Base-by-base conservation (phyloP, 129 eudicot species). In the Saposhnikovia divaricata region DNA sequence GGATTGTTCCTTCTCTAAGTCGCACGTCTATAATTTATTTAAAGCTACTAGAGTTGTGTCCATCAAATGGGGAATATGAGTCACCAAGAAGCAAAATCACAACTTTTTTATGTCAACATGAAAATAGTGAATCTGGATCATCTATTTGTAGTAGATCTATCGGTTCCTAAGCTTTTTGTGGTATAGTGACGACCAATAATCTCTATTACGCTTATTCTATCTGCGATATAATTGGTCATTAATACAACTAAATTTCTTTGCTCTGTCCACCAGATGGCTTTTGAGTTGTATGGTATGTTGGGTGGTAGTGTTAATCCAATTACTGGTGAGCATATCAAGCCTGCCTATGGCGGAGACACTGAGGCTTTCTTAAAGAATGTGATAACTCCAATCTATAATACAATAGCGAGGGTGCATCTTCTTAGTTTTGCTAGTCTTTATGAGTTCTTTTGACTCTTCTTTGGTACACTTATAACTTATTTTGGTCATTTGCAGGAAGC, bases 341-440 rank as follows among this genome's bases (percentile, higher is more conserved):
- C 98, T 78, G 97, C 97, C 28, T 91, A 93, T 80, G 90, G 95
- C 14, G 93, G 95, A 74, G 93, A 85, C 75, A 87, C 89, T 13
- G 98, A 91, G 83, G 91, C 97, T 77, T 93, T 89, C 82, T 85
- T 93, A 80, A 83, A n/a, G 84, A 82, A 89, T 81, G 98, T 93
- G 47, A 89, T 93, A 40, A 80, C 89, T 84, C 97, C 98, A 43
- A 83, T 93, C 47, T 93, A 91, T 82, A 79, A 88, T n/a, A 88
- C 87, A 14, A 86, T 93, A 82, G 95, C 93, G 11, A 77, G 84
- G 96, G 98, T 91, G 27, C 79, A 74, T 38, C 57, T 55, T 77
- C 65, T 13, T 47, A 45, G 40, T 34, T 63, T 46, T 34, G 70
- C 44, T 57, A 76, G 57, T 63, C 38, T 46, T 0, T 13, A 28